phyloP scores from a whole-genome alignment of 805 yeast genomes.

The Myxozyma neotropica region DNA sequence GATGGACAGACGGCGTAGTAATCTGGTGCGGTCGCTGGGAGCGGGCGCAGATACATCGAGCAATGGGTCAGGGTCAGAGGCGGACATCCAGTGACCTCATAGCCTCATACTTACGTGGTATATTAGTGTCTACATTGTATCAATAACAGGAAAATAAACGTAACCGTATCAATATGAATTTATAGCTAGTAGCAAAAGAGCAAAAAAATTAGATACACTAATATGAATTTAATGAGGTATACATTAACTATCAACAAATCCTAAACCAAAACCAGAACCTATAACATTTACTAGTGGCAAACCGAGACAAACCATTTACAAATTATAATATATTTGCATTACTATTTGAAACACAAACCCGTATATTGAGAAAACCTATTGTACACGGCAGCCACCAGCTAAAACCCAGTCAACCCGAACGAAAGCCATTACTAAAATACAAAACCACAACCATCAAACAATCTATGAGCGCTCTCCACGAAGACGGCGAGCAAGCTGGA shows the following conservation, averaged over 20 bases:
- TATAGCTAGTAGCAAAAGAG: too few species aligned
- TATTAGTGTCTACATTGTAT: too few species aligned
- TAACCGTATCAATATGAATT: too few species aligned
- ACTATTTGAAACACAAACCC: conserved; percentile 11
- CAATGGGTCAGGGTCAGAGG: conserved; percentile 2
- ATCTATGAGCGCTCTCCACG: conserved; percentile 59
- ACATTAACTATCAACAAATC: background rate
- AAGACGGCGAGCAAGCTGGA: conserved; percentile 87
- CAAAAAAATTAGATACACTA: too few species aligned
- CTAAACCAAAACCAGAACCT: background rate
- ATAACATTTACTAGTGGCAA: background rate
- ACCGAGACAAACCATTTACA: background rate
- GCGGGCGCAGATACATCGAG: conserved; percentile 8
- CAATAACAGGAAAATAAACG: too few species aligned
- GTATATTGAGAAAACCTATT: conserved; percentile 31
- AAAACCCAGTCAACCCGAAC: conserved; percentile 18
- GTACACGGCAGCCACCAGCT: conserved; percentile 23
- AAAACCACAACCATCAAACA: conserved; percentile 1
- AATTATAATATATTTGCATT: background rate
- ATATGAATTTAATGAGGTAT: too few species aligned
- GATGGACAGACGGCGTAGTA: conserved; percentile 32
- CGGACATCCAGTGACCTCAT: background rate
- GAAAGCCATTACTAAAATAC: conserved; percentile 11
- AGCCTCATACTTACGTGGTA: too few species aligned
- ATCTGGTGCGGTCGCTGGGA: conserved; percentile 25